These are phyloP conservation scores for Talaromyces sp. DNA, from an alignment of 2,329 filamentous ascomycete genomes.

Conservation along the genomic window DNA sequence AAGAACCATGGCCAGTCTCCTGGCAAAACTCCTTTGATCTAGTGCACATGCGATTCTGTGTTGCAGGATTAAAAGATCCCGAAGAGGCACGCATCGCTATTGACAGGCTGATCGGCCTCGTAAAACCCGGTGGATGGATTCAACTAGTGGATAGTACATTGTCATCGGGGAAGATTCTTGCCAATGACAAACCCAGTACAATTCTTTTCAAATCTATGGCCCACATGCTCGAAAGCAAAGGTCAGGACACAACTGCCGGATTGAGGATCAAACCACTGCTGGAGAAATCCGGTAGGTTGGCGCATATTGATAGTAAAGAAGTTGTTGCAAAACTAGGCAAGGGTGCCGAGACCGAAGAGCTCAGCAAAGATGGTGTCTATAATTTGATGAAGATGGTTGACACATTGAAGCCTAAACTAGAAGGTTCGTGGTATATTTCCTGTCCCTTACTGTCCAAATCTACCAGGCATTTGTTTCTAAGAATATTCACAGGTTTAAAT, in stretches of 20 bases:
- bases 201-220: conserved; percentile 13
- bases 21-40: conserved; percentile 14
- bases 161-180: background rate
- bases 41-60: conserved; percentile 12
- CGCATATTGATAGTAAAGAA: background rate
- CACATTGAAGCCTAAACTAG: conserved; percentile 10
- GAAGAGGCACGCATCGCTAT: conserved; percentile 8
- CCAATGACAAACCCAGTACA: conserved; percentile 2
- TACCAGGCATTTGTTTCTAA: background rate
- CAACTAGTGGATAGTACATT: conserved; percentile 31
- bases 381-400: conserved; percentile 14
- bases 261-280: background rate
- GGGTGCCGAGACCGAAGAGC: background rate
- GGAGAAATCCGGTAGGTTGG: background rate
- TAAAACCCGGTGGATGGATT: conserved; percentile 31
- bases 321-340: conserved; percentile 4
- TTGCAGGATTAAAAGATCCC: background rate
- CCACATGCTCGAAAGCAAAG: conserved; percentile 9
- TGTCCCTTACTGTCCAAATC: background rate
- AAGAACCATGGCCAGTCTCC: conserved; percentile 7
- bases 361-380: background rate
- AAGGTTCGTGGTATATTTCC: background rate
- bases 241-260: conserved; percentile 9
- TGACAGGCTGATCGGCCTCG: conserved; percentile 6
- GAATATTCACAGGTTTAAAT: background rate